Base-by-base conservation (phyloP, 257 asterid species). In the Ilex aquifolium region DNA sequence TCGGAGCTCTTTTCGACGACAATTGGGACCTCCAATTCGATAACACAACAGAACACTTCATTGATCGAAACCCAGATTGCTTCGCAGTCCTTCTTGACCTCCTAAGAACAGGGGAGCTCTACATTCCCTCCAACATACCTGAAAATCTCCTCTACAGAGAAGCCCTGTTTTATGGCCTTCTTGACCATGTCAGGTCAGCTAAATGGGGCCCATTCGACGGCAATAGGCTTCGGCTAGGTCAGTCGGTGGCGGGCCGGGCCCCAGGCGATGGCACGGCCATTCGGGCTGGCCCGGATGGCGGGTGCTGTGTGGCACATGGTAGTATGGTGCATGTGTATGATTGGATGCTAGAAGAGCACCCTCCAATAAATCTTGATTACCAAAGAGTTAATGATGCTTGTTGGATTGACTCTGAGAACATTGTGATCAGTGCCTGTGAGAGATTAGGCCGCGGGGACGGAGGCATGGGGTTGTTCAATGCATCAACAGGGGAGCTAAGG, bases 271-370 rank as follows among this genome's bases (percentile, higher is more conserved):
- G 96, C 1, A 91, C 97, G 0, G 97, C 96, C 62, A 91, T 91
- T 31, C 79, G 97, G 60, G 97, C 96, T 0, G 90, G 95, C 0
- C 96, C 96, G 0, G 95, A 84, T 61, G 97, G 97, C 2, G 95
- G 97, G 3, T 88, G 95, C 59, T 91, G 97, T 53, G 97, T 91
- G 52, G 97, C 96, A 10, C 95, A 91, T 57, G 97, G 97, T 2
- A 82, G 93, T 61, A 76, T 91, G 89, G 97, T 91, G 44, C 97
- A 91, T 62, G 94, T 91, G 32, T 91, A 91, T 63, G 96, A 88
- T 64, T 91, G 97, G 97, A 88, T 81, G 90, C 62, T 91, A 70
- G 91, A 85, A 31, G 95, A 88, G 62, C 97, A 84, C 56, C 86
- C 91, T 42, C 85, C 96, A 0, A 76, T 88, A 6, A 88, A 70